A percentile compares a stretch with the other conserved stretches of the same genome.
phyloP scores from a whole-genome alignment of 345 rosid species.

The Eutrema japonicum region DNA sequence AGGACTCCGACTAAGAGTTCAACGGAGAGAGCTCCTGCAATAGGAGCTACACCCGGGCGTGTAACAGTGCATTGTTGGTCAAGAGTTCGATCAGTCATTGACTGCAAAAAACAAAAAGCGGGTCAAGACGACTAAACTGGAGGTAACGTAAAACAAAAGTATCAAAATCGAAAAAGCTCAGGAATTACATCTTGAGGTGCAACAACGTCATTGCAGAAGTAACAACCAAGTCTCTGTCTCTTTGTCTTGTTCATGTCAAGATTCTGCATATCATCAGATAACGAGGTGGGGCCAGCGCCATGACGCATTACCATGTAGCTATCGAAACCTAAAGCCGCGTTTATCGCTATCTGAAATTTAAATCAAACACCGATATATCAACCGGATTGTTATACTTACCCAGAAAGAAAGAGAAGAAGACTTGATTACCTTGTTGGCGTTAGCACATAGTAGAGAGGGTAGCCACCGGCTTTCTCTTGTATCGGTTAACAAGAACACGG shows the following conservation, averaged over 20 bases:
- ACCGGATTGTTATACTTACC: conserved; percentile 5
- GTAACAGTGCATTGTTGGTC: conserved; percentile 99
- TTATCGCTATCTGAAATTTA: conserved; percentile 70
- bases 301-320: conserved; percentile 98
- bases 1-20: conserved; percentile 82
- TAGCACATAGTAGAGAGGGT: conserved; percentile 83
- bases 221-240: conserved; percentile 81
- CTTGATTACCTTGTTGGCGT: conserved; percentile 67
- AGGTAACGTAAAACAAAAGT: not conserved
- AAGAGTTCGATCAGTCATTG: conserved; percentile 88
- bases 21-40: conserved; percentile 88
- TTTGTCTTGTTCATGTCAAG: conserved; percentile 50
- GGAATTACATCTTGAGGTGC: conserved; percentile 87
- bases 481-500: conserved; percentile 90
- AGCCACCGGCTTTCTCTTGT: conserved; percentile 99
- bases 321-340: conserved; percentile 94
- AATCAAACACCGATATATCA: conserved; percentile 7
- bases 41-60: conserved; percentile 95
- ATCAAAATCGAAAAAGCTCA: not conserved
- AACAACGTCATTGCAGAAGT: conserved; percentile 97
- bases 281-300: conserved; percentile 74
- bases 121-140: not conserved
- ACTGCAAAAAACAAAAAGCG: conserved; percentile 52
- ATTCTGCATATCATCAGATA: conserved; percentile 51
- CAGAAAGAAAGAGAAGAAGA: conserved; percentile 14